Conservation (phyloP, 441 rosid species). For the Populus hybrid region DNA sequence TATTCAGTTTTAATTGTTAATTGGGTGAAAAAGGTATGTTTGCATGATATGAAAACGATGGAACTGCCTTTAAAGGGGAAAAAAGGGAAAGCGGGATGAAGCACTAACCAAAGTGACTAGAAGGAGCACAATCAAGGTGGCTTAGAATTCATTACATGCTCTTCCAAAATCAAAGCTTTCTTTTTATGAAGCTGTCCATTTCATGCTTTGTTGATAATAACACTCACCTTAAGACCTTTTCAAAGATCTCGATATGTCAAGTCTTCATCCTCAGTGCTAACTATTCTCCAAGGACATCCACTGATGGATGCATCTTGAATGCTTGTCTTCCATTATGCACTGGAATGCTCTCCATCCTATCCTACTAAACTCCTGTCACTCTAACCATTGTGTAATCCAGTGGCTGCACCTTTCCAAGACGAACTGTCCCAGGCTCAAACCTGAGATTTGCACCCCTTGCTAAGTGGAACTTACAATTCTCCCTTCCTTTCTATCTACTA, state of each 20-base stretch:
- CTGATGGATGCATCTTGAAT: background rate
- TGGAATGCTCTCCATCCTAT: background rate
- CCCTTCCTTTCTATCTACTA: no score
- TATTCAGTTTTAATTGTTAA: background rate
- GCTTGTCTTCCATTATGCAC: conserved; percentile 12
- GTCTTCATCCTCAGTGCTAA: conserved; percentile 10
- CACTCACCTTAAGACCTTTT: conserved; percentile 14
- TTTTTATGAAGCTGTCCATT: conserved; percentile 16
- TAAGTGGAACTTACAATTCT: background rate
- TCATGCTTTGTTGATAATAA: conserved; percentile 16
- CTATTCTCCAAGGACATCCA: background rate
- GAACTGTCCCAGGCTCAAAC: background rate
- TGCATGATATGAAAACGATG: conserved; percentile 19
- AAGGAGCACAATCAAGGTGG: conserved; percentile 13
- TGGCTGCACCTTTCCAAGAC: background rate
- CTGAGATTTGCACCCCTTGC: background rate
- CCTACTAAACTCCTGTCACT: background rate
- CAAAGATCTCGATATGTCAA: conserved; percentile 14
- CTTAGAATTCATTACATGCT: conserved; percentile 10
- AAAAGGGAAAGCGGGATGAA: conserved; percentile 28
- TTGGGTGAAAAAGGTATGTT: conserved; percentile 6
- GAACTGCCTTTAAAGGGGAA: conserved; percentile 13
- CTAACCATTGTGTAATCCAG: background rate
- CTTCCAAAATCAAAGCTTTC: conserved; percentile 21
- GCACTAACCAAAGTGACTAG: conserved; percentile 25